Base-by-base conservation (phyloP, 768 basidiomycete species). In the Cystobasidium ongulense region DNA sequence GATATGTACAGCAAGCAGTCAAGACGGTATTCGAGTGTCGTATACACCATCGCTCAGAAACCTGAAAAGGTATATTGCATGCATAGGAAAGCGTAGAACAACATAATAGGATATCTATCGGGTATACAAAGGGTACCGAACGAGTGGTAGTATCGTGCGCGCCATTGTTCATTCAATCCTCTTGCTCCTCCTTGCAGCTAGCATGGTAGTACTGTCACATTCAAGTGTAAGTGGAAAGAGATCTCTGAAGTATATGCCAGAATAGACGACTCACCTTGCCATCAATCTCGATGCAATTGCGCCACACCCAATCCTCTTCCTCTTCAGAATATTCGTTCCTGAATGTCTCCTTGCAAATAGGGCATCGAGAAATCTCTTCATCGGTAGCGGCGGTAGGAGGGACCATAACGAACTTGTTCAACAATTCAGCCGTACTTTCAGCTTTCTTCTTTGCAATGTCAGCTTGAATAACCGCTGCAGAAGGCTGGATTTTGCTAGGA, bases 231-330 rank as follows among this genome's bases (percentile, higher is more conserved):
- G 57, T 59, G 39, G 17, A 50, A 50, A n/a, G 46, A 50, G 10
- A 18, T 8, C 39, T 18, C 39, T 18, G 39, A 7, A 18, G 39
- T 18, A 7, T 8, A 18, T 7, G 39, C 39, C 39, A 7, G n/a
- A 57, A 7, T 10, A 8, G 27, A 21, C 21, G 27, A 35, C 63
- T 10, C 39, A 75, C 63, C 35, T 31, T 62, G 3, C 63, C 63
- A 38, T 75, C 74, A 62, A 72, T 41, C 41, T 59, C 66, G 5
- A 91, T 84, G 0, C 94, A 92, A 79, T 99, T 95, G 80, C 86
- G 87, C 92, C 92, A 99, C 15, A 96, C 89, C 94, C 94, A 98
- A 75, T 96, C 95, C 83, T 97, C 95, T 75, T 94, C 92, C 61
- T 96, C 94, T 80, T 97, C 92, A 72, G 88, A 81, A 80, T 90